Base-by-base conservation (phyloP, 129 eudicot species). In the Arctium lappa region DNA sequence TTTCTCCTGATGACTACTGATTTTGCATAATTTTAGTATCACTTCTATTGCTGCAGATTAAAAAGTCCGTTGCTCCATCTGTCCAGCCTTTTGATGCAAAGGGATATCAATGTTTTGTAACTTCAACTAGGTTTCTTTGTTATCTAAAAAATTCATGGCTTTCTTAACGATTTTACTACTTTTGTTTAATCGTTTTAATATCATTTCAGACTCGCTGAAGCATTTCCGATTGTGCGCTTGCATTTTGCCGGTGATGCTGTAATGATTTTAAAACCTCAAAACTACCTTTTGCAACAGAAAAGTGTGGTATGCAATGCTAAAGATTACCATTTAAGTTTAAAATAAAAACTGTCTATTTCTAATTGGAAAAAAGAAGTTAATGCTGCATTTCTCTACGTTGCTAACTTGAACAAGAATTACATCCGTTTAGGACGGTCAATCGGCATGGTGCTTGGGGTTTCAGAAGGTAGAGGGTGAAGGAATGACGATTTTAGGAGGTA, bases 161-260 rank as follows among this genome's bases (percentile, higher is more conserved):
- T 22, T 60, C 72, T 72, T 53, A 72, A 53, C 78, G 53, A 9
- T 33, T 82, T 69, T 78, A 72, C 13, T 79, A 34, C n/a, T 60
- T 76, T 39, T 9, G 16, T 79, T 12, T 27, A 66, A 72, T 44
- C 7, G 10, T 29, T 73, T 44, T 9, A n/a, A 63, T 39, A 72
- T 86, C 13, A 70, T 62, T 90, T 60, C 88, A 96, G 99, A 79
- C 82, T 93, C 76, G 80, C 92, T 30, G 89, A 90, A 38, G 78
- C 87, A 32, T 96, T 96, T 86, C 99, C 98, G 3, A 27, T 56
- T 68, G 97, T 93, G 69, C 89, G 90, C 78, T 88, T 96, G 37
- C 90, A 91, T 82, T 96, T 96, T 84, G 95, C 90, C 68, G 98
- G 97, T 39, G 95, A 93, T 74, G 99, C 98, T 77, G 78, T 95